Conservation (phyloP, 805 yeast species). For the Naumovozyma baii region DNA sequence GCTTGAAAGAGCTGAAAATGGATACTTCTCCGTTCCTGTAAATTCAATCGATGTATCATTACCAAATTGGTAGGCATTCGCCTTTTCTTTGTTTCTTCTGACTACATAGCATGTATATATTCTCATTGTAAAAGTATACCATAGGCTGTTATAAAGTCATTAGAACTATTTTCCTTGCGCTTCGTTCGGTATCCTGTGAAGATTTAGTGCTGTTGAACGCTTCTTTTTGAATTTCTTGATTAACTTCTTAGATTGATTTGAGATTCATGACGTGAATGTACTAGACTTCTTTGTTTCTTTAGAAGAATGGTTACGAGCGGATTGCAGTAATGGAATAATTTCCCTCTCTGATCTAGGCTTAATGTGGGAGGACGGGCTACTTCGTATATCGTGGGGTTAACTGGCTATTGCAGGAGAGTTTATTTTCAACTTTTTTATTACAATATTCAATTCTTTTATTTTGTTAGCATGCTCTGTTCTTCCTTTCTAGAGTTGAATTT, state of each 20-base stretch:
- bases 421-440: conserved; percentile 2
- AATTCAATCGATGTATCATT: too few relatives aligned
- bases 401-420: not conserved
- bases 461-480: not conserved
- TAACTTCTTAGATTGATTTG: conserved; percentile 4
- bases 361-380: too few relatives aligned
- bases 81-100: too few relatives aligned
- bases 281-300: conserved; percentile 1
- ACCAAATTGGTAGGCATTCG: too few relatives aligned
- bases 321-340: too few relatives aligned
- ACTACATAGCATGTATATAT: too few relatives aligned
- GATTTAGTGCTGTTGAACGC: not conserved
- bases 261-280: not conserved
- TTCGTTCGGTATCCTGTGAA: not conserved
- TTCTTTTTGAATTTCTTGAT: conserved; percentile 1
- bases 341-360: too few relatives aligned
- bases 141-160: too few relatives aligned
- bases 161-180: not conserved
- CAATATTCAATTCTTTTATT: conserved; percentile 2
- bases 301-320: too few relatives aligned
- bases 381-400: too few relatives aligned
- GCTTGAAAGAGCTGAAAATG: too few relatives aligned
- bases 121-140: not conserved
- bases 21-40: too few relatives aligned
- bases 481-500: conserved; percentile 3